Base-by-base conservation (phyloP, 2,329 filamentous ascomycete species). In the Chaetoscypha palmicola region DNA sequence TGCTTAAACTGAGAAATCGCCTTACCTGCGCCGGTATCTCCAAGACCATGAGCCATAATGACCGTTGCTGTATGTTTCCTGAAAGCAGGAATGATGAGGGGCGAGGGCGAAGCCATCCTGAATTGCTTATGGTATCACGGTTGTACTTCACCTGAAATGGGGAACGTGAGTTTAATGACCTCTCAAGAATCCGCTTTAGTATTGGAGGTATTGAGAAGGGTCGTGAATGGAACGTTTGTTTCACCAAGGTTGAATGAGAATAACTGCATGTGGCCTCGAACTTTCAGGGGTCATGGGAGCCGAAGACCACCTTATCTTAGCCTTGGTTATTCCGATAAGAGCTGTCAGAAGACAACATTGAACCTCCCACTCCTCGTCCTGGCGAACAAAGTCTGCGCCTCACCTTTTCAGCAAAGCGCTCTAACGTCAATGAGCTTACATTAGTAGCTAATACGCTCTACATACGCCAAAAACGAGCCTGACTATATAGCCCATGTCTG, bases 41-140 rank as follows among this genome's bases (percentile, higher is more conserved):
- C 92, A 30, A 98, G 72, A 11, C 92, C 92, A 64, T 98, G 92
- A 41, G 86, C 76, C 66, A 96, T 89, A 59, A 98, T 97, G 58
- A 97, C 84, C 2, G 91, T 96, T 19, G 89, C 89, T 28, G 92
- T 96, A 68, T 97, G 92, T 61, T 79, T 79, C 62, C 78, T 85
- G 24, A 86, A 69, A 31, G 90, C 86, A 21, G 87, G 86, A 48
- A 94, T 81, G 16, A 92, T 74, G 43, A 92, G 70, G 11, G 80
- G 46, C 19, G 52, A 47, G 46, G 51, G 50, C 21, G 52, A 44
- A 22, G 57, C 31, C 60, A 62, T 45, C 20, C 61, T 35, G 45
- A 33, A 14, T 22, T n/a, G n/a, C n/a, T n/a, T n/a, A n/a, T n/a
- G n/a, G n/a, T n/a, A n/a, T n/a, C n/a, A n/a, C n/a, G n/a, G n/a